Conservation (phyloP, 2,329 filamentous ascomycete species). For the Calonectria fujianensis region DNA sequence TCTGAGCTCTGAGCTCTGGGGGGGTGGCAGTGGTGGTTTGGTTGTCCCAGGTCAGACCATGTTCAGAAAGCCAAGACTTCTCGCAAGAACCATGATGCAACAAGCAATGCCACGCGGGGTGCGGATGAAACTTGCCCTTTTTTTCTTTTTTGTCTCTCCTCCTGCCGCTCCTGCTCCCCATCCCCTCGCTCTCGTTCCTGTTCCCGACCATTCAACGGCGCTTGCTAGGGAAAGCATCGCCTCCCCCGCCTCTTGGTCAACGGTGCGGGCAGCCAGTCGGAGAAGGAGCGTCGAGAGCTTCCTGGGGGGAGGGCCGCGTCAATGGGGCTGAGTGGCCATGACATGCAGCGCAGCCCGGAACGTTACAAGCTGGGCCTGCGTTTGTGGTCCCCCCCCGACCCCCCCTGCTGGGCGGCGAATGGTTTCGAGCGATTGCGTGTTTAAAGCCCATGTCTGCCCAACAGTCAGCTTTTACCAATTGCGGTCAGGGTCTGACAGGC, state of each 20-base stretch:
- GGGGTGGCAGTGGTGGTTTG: neutral
- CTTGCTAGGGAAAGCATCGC: neutral
- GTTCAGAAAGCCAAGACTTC: neutral
- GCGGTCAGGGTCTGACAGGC: neutral
- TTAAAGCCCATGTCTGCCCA: constrained; percentile 20
- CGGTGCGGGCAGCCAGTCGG: neutral
- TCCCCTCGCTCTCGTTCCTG: neutral
- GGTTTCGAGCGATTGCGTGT: constrained; percentile 1
- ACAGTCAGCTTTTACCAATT: constrained; percentile 17
- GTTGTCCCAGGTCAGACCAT: constrained; percentile 17
- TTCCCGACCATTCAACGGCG: neutral
- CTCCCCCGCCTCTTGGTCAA: neutral
- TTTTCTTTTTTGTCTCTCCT: neutral
- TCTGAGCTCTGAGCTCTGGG: neutral
- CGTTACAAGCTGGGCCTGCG: neutral
- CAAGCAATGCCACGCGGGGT: neutral
- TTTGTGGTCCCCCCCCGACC: neutral
- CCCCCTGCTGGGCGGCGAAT: neutral
- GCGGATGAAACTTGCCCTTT: neutral
- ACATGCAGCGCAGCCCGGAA: neutral
- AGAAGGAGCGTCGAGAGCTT: neutral
- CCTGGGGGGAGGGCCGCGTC: neutral
- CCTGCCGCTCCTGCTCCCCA: neutral
- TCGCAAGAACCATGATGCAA: constrained; percentile 17
- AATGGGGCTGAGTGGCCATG: constrained; percentile 20